A percentile compares a stretch with the other conserved stretches of the same genome.
phyloP scores from a whole-genome alignment of 192 early-diverging fungal species.

The Podila minutissima region DNA sequence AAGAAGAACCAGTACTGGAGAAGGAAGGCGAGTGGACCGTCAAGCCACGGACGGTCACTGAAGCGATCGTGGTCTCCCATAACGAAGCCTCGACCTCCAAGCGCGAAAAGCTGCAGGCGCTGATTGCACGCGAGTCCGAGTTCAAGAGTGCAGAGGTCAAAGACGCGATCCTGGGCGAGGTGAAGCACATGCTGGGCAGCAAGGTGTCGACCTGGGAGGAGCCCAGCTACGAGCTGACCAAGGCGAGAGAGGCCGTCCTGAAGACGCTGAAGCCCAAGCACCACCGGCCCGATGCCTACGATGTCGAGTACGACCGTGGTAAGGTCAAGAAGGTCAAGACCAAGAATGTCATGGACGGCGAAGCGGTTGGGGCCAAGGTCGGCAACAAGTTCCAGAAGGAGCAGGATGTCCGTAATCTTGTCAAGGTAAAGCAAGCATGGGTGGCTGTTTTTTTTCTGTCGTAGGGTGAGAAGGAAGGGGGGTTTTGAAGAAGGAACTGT shows the following conservation, averaged over 20 bases:
- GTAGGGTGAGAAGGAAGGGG: not conserved
- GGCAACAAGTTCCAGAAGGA: conserved; percentile 58
- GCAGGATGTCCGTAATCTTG: conserved; percentile 49
- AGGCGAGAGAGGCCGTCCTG: conserved; percentile 44
- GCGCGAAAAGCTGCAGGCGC: conserved; percentile 51
- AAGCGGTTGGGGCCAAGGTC: conserved; percentile 43
- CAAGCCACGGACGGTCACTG: conserved; percentile 56
- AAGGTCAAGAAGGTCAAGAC: conserved; percentile 78
- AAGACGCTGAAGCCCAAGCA: conserved; percentile 65
- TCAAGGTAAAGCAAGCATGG: conserved; percentile 31
- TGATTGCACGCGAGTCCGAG: conserved; percentile 62
- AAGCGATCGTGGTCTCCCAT: conserved; percentile 58
- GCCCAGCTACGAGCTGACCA: conserved; percentile 18
- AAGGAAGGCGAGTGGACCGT: conserved; percentile 55
- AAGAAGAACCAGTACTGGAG: conserved; percentile 10
- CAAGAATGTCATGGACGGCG: conserved; percentile 48
- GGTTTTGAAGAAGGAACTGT: not conserved
- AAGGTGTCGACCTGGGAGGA: conserved; percentile 53
- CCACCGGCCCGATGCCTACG: conserved; percentile 60
- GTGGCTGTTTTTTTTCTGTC: not conserved
- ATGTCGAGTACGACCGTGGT: conserved; percentile 80
- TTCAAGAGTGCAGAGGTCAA: conserved; percentile 59
- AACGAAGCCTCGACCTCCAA: conserved; percentile 56
- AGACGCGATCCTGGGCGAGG: conserved; percentile 57
- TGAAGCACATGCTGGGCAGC: conserved; percentile 43